Evolutionary conservation across 352 stramenopile genomes (phyloP), one percentile per base, ranked within the genome.

Genomic region (Pythium oligandrum): DNA sequence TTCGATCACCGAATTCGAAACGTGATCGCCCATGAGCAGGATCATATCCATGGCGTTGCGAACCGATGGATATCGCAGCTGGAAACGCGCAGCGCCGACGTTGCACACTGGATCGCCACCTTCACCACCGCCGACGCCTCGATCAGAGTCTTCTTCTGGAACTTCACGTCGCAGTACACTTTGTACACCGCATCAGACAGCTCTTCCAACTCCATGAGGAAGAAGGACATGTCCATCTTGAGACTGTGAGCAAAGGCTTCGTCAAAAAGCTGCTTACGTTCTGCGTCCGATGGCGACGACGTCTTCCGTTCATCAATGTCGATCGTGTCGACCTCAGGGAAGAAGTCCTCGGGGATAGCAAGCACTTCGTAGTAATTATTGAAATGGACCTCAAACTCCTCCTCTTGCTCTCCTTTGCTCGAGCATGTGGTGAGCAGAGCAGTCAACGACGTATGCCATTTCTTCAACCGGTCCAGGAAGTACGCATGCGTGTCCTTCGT

Each of bases 91-190:
- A 1, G 63, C 67, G 64, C 47, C 1, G 56, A 48, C 3, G 10
- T 53, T 0, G 54, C 63, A 35, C 40, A 49, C 8, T 63, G 37
- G 30, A 70, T 71, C 2, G 66, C 63, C 12, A 67, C 26, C 9
- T 69, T 62, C 0, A 60, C 63, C n/a, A 70, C 66, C 1, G 63
- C 53, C 0, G 66, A 61, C 2, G 66, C 59, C n/a, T 75, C 66
- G 36, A 75, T 48, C 51, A 75, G 55, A 4, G 66, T 71, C 30
- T 58, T 60, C 39, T 60, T 36, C 47, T 71, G 48, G 12, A 59
- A 60, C 48, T 75, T 75, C 30, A 75, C 66, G 12, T 68, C 45
- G 31, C 56, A 42, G 30, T 66, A 69, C n/a, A 63, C 49, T 7
- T 4, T 55, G 33, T 64, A 65, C 7, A 71, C 66, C 4, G 10